Evolutionary conservation across 2,329 filamentous ascomycete genomes (phyloP), one percentile per base, ranked within the genome.

Genomic region (Clonostachys rhizophaga): DNA sequence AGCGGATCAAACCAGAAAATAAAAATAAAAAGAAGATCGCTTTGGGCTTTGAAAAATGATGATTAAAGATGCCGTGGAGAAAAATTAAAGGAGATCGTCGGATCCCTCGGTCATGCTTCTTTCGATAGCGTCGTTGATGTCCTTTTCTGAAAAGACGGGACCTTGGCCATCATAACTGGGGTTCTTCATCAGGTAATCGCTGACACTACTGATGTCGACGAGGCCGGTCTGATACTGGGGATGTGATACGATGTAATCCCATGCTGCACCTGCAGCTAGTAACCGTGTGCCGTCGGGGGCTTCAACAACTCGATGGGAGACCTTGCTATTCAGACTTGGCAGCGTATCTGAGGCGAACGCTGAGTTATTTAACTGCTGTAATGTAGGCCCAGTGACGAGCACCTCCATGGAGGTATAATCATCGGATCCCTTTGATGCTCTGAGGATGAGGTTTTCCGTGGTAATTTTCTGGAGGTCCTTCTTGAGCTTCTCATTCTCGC

Each of bases 401-500:
- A 30, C 24, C 24, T 30, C 24, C 3, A 8, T 10, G 24, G 24
- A 30, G 24, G 24, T 9, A 71, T 68, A 18, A 18, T 76, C 11
- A 71, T 68, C 12, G 76, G 72, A 52, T 71, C 65, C 54, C 69
- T 63, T 9, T 70, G 71, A 52, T 72, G 64, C 35, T 40, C 39
- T 37, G 44, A 24, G 47, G 44, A 48, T 50, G 17, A 40, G 40
- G 3, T n/a, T 39, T 39, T n/a, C 61, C 57, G 53, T 53, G 57
- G 51, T 55, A 52, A 50, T 52, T 52, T 58, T 62, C 61, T 71
- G 7, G 85, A 84, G 2, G 90, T 95, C 6, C 90, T 90, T 30
- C 42, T 90, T 86, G 35, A 97, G 74, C 46, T 96, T 91, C 67
- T 96, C 89, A 61, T 96, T 96, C 64, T 96, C 91, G 41, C 84